Evolutionary conservation across 2,329 filamentous ascomycete genomes (phyloP), one percentile per base, ranked within the genome.

Genomic region (Cladobotryum mycophilum): DNA sequence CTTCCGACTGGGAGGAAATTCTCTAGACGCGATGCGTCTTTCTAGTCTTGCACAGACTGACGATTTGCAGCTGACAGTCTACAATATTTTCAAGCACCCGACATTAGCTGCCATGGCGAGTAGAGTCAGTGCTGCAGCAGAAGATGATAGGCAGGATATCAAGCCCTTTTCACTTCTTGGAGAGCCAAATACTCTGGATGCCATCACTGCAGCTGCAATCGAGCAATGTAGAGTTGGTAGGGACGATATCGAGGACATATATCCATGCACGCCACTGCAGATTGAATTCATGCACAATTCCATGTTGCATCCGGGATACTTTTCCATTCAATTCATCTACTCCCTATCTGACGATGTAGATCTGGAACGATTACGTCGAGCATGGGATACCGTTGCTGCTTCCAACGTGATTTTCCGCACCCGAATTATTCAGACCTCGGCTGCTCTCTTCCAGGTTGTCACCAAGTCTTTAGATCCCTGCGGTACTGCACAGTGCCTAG

Each of bases 41-140:
- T 20, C 43, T 14, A 38, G 41, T 22, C 40, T 52, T 5, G 45
- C 48, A 5, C 62, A 68, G 47, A 60, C 56, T 2, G 52, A 55
- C 4, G 64, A 61, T 12, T 52, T 75, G 9, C 52, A 61, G 1
- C 55, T 76, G 13, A 71, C 68, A 3, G 72, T 75, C 0, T 65
- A 66, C 13, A 65, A 63, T 41, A 67, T 72, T 34, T 73, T 75
- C 48, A 43, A 34, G 33, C 36, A 51, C 20, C 55, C 56, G 11
- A 42, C 42, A 22, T 44, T 53, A 6, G 6, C 25, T 30, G 25
- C 25, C 25, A 30, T 30, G 25, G 25, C 25, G 25, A 6, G 25
- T 11, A 30, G 4, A 30, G 25, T 30, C 25, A 30, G 25, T 7
- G 25, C 25, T 30, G 25, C 25, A 5, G 25, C 25, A 30, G 25